Percentiles rank a stretch among this genome's conserved stretches.
Conservation (phyloP, 345 rosid species). For the Balakata baccata region DNA sequence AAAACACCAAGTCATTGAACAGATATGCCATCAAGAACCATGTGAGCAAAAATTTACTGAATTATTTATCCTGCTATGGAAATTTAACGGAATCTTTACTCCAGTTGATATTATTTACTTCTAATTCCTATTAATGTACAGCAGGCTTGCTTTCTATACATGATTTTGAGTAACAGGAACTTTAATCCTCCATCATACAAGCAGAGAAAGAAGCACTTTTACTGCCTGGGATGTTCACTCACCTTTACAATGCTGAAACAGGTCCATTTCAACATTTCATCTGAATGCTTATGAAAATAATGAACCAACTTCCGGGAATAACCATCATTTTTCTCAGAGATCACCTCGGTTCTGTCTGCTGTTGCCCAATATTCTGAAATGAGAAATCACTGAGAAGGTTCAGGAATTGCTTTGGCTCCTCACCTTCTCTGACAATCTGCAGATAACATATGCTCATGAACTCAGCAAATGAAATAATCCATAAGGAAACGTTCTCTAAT, state of each 20-base stretch:
- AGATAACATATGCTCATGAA: not conserved
- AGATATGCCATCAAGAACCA: not conserved
- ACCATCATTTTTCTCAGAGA: not conserved
- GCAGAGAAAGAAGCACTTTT: constrained; percentile 27
- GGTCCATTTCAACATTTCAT: constrained; percentile 1
- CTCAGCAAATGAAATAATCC: constrained; percentile 7
- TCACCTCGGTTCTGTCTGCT: constrained; percentile 3
- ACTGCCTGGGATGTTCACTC: constrained; percentile 46
- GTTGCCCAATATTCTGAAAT: constrained; percentile 27
- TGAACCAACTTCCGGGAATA: not conserved
- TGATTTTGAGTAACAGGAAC: constrained; percentile 4
- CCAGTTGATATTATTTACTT: constrained; percentile 28
- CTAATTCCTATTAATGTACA: constrained; percentile 19
- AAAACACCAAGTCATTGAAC: not conserved
- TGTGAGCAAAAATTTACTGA: not conserved
- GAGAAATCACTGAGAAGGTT: constrained; percentile 30
- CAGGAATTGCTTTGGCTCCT: constrained; percentile 44
- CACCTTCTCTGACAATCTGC: constrained; percentile 44
- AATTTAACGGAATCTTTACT: constrained; percentile 14
- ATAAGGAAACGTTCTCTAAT: not conserved
- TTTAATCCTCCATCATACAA: constrained; percentile 31
- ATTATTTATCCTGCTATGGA: not conserved
- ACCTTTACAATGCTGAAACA: constrained; percentile 15
- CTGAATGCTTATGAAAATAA: not conserved
- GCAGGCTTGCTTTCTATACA: constrained; percentile 36